Evolutionary conservation across 495 filamentous ascomycete species (phyloP), one percentile per base, ranked within the genome.

Genomic region (Sabuloglossum arenarium): DNA sequence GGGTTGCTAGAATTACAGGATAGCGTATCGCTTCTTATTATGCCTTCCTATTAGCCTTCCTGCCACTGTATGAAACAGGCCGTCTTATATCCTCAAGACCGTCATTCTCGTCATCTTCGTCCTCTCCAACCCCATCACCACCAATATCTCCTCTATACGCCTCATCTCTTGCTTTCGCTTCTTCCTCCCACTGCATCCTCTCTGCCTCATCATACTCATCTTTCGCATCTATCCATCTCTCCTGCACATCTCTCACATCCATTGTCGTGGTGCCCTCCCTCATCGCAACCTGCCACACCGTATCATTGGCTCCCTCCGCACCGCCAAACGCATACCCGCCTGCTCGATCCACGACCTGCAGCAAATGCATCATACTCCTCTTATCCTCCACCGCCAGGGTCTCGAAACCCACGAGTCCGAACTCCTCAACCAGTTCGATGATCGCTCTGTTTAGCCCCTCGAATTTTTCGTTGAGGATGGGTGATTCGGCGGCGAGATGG

Each of bases 351-450:
- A 98, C 86, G 0, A 85, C 79, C 50, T 81, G 78, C 43, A 98
- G 68, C 8, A 98, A 73, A 59, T 80, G 81, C 80, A 89, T 93
- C 88, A 98, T 95, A 63, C 83, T 89, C 69, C 80, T 84, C 68
- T 90, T 93, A 68, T 98, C 88, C 65, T 98, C 91, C 6, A 98
- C 88, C 0, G 90, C 89, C 54, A 98, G 71, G 1, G 91, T 94
- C 67, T 96, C 88, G 64, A 94, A 98, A 2, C 77, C 77, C 0
- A 97, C 88, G 1, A 98, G 76, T 6, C 80, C 81, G 64, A 94
- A 98, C 57, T 84, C 84, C 62, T 93, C 81, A 11, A 98, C 80
- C 0, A 98, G 71, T 24, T 89, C 79, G 14, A 90, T 77, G 49
- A 98, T 84, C 0, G 91, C 90, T 55, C 79, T 74, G 67, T 97